A percentile compares a stretch with the other conserved stretches of the same genome.
These are phyloP conservation scores for Quercus mongolica DNA, from an alignment of 306 rosid genomes.

Conservation along the genomic window DNA sequence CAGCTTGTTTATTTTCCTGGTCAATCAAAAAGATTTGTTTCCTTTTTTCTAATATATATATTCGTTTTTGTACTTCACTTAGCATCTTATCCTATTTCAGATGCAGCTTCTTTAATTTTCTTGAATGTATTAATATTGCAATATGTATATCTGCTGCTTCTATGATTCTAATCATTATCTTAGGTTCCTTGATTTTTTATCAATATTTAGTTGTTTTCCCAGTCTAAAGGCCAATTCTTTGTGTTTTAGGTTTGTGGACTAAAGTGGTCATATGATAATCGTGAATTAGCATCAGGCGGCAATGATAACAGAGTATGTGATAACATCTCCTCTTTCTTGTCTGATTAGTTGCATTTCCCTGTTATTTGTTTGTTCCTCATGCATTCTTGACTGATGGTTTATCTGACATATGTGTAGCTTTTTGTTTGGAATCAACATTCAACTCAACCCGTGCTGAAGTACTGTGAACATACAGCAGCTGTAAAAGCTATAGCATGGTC, in stretches of 20 bases:
- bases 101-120: background rate
- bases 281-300: conserved; percentile 98
- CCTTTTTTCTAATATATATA: background rate
- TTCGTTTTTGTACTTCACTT: background rate
- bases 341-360: conserved; percentile 8
- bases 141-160: background rate
- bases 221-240: conserved; percentile 16
- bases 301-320: conserved; percentile 88
- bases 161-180: background rate
- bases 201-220: background rate
- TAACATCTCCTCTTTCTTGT: conserved; percentile 1
- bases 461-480: conserved; percentile 96
- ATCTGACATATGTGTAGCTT: conserved; percentile 46
- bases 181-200: background rate
- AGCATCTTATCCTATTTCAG: background rate
- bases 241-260: conserved; percentile 87
- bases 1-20: conserved; percentile 18
- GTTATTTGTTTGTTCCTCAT: conserved; percentile 23
- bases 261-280: conserved; percentile 94
- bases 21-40: background rate
- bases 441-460: conserved; percentile 89
- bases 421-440: conserved; percentile 98
- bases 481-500: conserved; percentile 99
- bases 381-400: conserved; percentile 19
- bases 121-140: background rate